Evolutionary conservation across 495 filamentous ascomycete genomes (phyloP), one percentile per base, ranked within the genome.

Genomic region (Pseudoneurospora amorphoporcata): DNA sequence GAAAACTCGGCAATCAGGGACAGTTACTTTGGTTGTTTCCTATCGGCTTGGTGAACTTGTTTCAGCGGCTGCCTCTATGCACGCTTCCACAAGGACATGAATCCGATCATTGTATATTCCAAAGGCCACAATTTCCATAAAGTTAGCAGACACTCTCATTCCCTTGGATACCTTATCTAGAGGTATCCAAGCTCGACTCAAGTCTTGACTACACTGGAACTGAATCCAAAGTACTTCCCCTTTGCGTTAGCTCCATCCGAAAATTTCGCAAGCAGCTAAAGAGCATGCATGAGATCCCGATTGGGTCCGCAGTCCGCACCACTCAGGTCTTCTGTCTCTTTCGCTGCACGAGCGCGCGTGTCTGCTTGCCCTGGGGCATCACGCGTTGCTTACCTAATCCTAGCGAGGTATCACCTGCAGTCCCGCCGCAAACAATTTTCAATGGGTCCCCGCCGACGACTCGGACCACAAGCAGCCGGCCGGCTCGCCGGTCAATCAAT

Each of bases 371-470:
- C 23, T 23, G 23, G 23, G 23, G 23, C 35, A 1, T 37, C 35
- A 37, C 35, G 7, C 16, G 23, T 4, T 77, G 65, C 42, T 80
- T 75, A 80, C 72, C 70, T 80, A 80, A 80, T 47, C 68, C 4
- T 4, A 8, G 2, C 2, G 7, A n/a, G n/a, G n/a, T n/a, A n/a
- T 23, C 23, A 23, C 23, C 10, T 23, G 19, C 42, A 3, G 39
- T n/a, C 69, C 35, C 41, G 8, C 29, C 47, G 77, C 70, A 53
- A 75, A 74, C 75, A 76, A 76, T 79, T 79, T 79, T 76, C 73
- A 29, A 41, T 47, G 38, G 39, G 43, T 42, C 45, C 68, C 45
- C 14, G 38, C n/a, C 5, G 42, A 32, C 41, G n/a, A n/a, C n/a
- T n/a, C n/a, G 69, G 23, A 70, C 69, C 17, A 42, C 68, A 8